These are phyloP conservation scores for Fusarium sp. DNA, from an alignment of 2,329 filamentous ascomycete species.

Conservation along the genomic window DNA sequence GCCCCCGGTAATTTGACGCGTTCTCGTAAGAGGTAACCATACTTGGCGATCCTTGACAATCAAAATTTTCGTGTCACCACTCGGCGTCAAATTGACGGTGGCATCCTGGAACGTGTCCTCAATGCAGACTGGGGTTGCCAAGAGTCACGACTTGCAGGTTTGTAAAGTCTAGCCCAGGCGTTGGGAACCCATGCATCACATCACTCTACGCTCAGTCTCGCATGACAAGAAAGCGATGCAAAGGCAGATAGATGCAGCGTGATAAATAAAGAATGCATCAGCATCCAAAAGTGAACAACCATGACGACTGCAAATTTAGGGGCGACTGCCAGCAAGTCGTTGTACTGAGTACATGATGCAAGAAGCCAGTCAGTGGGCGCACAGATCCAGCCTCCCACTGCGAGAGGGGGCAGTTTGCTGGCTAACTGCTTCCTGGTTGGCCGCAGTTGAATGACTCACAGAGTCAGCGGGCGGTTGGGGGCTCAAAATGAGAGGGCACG, in stretches of 20 bases:
- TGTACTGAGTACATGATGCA: constrained; percentile 43
- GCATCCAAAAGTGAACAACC: constrained; percentile 14
- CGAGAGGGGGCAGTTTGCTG: constrained; percentile 33
- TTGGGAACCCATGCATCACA: background rate
- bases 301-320: constrained; percentile 23
- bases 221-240: background rate
- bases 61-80: constrained; percentile 49
- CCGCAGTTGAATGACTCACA: constrained; percentile 45
- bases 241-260: background rate
- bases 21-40: constrained; percentile 45
- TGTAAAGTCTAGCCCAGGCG: background rate
- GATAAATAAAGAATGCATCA: constrained; percentile 13
- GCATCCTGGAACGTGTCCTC: constrained; percentile 38
- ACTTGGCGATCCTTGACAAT: constrained; percentile 48
- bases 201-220: background rate
- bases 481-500: constrained; percentile 18
- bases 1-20: constrained; percentile 38
- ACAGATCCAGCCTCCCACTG: constrained; percentile 47
- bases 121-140: constrained; percentile 17
- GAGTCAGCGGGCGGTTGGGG: constrained; percentile 36
- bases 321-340: constrained; percentile 5
- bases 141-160: background rate
- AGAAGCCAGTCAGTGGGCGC: constrained; percentile 50
- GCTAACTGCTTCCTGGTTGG: constrained; percentile 41
- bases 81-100: constrained; percentile 31